Conservation (phyloP, 2,329 filamentous ascomycete species). For the Xylaria sp. region DNA sequence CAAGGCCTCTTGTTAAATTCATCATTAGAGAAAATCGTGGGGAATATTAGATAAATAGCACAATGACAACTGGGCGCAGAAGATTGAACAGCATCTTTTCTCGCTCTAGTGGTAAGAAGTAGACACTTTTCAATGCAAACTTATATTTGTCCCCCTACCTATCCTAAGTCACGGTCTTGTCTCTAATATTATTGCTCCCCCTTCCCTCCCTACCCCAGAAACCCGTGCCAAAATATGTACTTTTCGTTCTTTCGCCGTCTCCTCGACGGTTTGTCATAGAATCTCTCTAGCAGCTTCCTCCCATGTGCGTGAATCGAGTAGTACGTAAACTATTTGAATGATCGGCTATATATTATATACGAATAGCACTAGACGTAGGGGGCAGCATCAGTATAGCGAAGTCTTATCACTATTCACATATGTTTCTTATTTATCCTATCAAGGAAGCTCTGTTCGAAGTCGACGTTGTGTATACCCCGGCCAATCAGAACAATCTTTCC, state of each 20-base stretch:
- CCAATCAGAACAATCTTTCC: slow-evolving; percentile 75
- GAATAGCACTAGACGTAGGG: neutral
- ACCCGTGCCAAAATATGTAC: no score
- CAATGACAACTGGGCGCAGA: neutral
- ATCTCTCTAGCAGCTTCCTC: neutral
- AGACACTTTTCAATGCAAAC: no score
- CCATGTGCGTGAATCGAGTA: neutral
- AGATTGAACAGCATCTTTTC: no score
- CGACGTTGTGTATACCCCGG: slow-evolving; percentile 61
- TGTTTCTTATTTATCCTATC: slow-evolving; percentile 22
- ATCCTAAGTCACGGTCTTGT: no score
- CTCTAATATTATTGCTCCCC: no score
- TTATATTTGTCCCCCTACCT: no score
- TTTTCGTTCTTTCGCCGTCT: neutral
- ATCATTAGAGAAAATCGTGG: neutral
- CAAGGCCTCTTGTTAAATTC: neutral
- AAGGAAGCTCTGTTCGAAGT: slow-evolving; percentile 60
- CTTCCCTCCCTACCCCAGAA: no score
- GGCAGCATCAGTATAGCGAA: neutral
- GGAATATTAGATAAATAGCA: neutral
- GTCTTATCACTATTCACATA: slow-evolving; percentile 4
- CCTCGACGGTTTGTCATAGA: neutral
- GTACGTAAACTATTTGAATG: neutral
- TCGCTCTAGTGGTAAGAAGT: no score
- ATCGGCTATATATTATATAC: neutral